Percentiles rank a stretch among this genome's conserved stretches.
Conservation (phyloP, 2,329 filamentous ascomycete species). For the Ophiostoma piceae region DNA sequence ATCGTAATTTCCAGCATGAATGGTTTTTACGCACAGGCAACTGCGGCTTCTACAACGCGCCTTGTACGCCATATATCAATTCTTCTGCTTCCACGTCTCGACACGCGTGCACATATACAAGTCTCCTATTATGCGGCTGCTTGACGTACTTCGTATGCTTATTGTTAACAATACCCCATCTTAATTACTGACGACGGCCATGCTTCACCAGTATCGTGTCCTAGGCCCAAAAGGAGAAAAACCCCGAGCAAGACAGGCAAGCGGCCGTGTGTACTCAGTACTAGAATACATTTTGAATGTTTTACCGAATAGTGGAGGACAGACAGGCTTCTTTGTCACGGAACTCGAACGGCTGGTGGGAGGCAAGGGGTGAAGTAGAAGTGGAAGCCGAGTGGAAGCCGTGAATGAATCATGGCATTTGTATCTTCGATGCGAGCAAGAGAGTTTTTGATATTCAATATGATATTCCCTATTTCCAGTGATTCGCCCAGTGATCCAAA, state of each 20-base stretch:
- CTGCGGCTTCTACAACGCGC: too few species aligned
- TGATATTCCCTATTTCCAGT: constrained; percentile 1
- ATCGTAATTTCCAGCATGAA: background rate
- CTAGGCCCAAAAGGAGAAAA: constrained; percentile 9
- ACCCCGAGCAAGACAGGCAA: constrained; percentile 4
- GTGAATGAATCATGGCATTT: constrained; percentile 5
- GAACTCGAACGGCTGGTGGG: background rate
- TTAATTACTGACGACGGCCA: background rate
- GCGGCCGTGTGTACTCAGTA: background rate
- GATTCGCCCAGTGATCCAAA: constrained; percentile 10
- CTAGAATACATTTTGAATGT: background rate
- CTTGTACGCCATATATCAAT: too few species aligned
- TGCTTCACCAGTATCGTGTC: background rate
- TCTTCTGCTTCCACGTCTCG: background rate
- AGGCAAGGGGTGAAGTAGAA: background rate
- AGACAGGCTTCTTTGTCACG: background rate
- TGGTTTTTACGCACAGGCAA: too few species aligned
- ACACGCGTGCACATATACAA: too few species aligned
- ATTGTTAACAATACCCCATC: background rate
- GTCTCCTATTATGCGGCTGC: background rate
- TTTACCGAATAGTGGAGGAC: background rate
- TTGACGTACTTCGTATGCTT: background rate
- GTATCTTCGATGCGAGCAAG: background rate
- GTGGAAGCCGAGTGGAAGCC: background rate
- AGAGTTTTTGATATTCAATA: background rate